phyloP scores from a whole-genome alignment of 306 rosid species.

The Phaseolus lunatus region DNA sequence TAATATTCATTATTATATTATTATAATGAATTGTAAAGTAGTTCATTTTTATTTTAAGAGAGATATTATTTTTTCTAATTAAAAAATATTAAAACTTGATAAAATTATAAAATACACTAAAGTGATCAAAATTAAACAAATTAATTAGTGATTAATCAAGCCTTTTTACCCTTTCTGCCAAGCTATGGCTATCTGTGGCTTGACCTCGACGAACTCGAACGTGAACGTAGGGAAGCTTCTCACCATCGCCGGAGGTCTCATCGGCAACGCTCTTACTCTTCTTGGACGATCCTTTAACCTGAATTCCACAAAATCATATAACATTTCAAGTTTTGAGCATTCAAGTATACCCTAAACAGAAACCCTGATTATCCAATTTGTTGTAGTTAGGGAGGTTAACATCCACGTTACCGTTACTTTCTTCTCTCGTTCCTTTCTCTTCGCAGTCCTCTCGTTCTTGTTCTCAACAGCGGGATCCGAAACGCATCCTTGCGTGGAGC shows the following conservation, averaged over 20 bases:
- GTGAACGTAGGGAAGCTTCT: slow-evolving; percentile 84
- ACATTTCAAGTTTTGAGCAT: slow-evolving; percentile 21
- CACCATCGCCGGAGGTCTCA: slow-evolving; percentile 65
- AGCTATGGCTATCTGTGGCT: slow-evolving; percentile 97
- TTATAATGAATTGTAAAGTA: too few relatives aligned
- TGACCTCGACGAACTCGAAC: slow-evolving; percentile 99
- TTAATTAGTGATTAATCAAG: slow-evolving; percentile 46
- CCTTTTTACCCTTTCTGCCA: slow-evolving; percentile 92
- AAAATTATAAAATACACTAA: background rate
- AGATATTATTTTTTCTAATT: too few relatives aligned
- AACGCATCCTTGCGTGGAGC: slow-evolving; percentile 56
- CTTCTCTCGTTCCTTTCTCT: slow-evolving; percentile 95
- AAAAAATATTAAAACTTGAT: background rate
- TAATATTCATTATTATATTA: too few relatives aligned
- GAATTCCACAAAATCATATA: slow-evolving; percentile 39
- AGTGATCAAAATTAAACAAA: slow-evolving; percentile 20
- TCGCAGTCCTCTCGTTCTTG: slow-evolving; percentile 61
- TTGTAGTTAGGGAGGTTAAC: background rate
- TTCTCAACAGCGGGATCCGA: slow-evolving; percentile 63
- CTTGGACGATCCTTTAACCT: slow-evolving; percentile 74
- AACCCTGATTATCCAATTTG: slow-evolving; percentile 50
- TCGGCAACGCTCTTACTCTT: slow-evolving; percentile 66
- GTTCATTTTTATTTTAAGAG: too few relatives aligned
- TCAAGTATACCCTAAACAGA: slow-evolving; percentile 39
- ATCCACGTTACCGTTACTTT: slow-evolving; percentile 55